Base-by-base conservation (phyloP, 306 rosid species). In the Medicago arabica region DNA sequence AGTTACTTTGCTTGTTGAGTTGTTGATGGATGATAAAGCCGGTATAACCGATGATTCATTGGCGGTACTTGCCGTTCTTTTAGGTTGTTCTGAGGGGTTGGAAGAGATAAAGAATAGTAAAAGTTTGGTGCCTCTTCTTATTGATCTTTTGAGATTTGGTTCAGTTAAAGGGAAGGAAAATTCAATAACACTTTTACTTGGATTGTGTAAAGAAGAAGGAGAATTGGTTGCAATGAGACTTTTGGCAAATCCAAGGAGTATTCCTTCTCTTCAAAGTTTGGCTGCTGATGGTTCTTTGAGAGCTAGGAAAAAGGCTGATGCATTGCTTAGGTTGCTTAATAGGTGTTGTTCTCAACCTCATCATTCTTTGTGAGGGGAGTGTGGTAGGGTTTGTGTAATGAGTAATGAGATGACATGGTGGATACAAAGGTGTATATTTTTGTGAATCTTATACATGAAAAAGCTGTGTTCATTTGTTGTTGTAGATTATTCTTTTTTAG, bases 131-230 rank as follows among this genome's bases (percentile, higher is more conserved):
- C 89, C 93, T 46, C 80, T 92, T 78, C 96, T 95, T 10, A 81
- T 89, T 75, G 98, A 92, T 82, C 92, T 92, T 80, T n/a, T 95
- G 62, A 88, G 97, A 82, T 89, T 87, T 86, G 98, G 98, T 2
- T 95, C 98, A 46, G 82, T 85, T 3, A 92, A 91, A 73, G 98
- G 96, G 82, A 92, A 90, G 82, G 98, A 95, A 62, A 89, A 89
- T 47, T 83, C 98, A 0, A 81, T 92, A 57, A 90, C 96, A 0
- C 87, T 95, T 68, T 46, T 95, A 7, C 65, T 95, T 72, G 97
- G 98, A 39, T 65, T 95, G 64, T 92, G 96, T 75, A 92, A 92
- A 77, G 97, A 95, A 77, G 97, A 92, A 50, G 95, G 92, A 36
- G 96, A 89, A 75, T 71, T 86, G 44, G 96, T 92, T 16, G 98